Evolutionary conservation across 2,329 filamentous ascomycete species (phyloP).

Genomic region (Teratosphaeria gauchensis): DNA sequence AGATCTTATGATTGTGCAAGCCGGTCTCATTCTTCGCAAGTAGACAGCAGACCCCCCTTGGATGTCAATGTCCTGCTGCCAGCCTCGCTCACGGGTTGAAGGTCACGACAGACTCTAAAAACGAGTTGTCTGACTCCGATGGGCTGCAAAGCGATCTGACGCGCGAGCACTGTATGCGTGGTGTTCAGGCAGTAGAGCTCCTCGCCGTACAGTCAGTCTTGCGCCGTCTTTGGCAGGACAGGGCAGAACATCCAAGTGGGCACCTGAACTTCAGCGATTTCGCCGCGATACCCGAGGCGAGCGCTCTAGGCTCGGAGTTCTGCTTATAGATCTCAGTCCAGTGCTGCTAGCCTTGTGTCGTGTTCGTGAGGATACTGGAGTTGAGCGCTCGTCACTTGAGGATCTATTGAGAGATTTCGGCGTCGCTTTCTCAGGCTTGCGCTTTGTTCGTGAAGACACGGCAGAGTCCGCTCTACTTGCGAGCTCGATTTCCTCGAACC

Average conservation of each 20-base stretch:
- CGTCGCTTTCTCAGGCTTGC: background rate
- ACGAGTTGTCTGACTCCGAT: background rate
- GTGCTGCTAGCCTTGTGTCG: background rate
- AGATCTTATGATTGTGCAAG: background rate
- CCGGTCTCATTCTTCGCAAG: background rate
- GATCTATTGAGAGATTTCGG: background rate
- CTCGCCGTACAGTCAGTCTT: no score
- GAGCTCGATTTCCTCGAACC: background rate
- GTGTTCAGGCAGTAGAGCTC: background rate
- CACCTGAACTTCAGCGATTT: no score
- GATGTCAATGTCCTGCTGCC: background rate
- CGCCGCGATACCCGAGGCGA: background rate
- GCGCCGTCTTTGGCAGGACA: no score
- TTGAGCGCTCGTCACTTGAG: background rate
- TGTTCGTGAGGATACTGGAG: background rate
- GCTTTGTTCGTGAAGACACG: background rate
- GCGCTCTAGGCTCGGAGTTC: background rate
- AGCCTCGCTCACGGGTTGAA: background rate
- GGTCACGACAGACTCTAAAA: background rate
- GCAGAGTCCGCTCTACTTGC: background rate
- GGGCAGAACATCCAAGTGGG: no score
- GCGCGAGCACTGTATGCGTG: background rate
- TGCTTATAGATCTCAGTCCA: background rate
- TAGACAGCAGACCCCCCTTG: no score
- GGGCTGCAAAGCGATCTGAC: background rate